Conservation (phyloP, 2,329 filamentous ascomycete genomes). For the Alternaria sp. region DNA sequence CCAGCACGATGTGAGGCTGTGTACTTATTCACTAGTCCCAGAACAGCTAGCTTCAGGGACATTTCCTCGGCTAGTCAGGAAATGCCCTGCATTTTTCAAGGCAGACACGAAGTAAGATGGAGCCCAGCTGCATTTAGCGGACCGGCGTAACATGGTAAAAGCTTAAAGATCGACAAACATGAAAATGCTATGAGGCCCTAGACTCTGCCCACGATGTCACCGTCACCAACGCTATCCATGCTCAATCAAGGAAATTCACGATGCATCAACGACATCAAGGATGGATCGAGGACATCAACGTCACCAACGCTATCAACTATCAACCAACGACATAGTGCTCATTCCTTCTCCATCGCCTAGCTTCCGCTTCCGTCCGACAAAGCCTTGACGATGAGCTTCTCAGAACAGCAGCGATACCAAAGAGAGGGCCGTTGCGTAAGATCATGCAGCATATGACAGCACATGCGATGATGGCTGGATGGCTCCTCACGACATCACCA, state of each 20-base stretch:
- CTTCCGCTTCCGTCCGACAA: too few relatives aligned
- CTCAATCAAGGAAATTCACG: background rate
- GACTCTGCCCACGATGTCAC: background rate
- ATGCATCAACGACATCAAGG: background rate
- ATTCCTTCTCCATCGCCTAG: too few relatives aligned
- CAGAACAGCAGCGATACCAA: too few relatives aligned
- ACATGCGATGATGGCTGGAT: fast-evolving
- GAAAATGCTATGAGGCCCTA: background rate
- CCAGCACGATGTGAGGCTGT: background rate
- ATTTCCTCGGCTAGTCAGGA: background rate
- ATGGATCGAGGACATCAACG: too few relatives aligned
- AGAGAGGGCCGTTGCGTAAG: too few relatives aligned
- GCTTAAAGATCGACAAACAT: background rate
- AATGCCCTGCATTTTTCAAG: background rate
- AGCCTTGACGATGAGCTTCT: too few relatives aligned
- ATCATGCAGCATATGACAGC: too few relatives aligned
- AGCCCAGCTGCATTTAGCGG: background rate
- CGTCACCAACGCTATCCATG: background rate
- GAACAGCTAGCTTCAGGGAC: background rate
- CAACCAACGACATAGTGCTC: too few relatives aligned
- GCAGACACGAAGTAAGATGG: background rate
- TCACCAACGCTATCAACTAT: too few relatives aligned
- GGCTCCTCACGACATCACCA: background rate
- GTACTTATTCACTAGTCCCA: background rate
- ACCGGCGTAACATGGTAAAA: background rate